Evolutionary conservation across 352 stramenopile species (phyloP).

Genomic region (Phytophthora pinifolia): DNA sequence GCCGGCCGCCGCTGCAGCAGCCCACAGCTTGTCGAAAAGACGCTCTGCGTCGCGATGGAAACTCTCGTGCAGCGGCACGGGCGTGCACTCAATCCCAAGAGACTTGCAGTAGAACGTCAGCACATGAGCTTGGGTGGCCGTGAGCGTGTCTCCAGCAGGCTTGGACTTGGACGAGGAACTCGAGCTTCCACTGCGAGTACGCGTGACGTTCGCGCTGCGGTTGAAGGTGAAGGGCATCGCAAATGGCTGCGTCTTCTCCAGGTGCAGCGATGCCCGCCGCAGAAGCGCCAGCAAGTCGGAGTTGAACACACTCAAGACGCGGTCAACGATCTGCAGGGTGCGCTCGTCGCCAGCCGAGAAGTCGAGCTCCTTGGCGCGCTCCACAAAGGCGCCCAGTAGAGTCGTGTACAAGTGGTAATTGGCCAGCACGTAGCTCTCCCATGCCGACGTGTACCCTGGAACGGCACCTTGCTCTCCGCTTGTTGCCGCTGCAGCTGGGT

Average conservation of each 20-base stretch:
- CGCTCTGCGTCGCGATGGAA: slow-evolving; percentile 85
- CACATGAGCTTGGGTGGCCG: slow-evolving; percentile 67
- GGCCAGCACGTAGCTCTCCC: slow-evolving; percentile 81
- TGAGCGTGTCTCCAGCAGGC: slow-evolving; percentile 39
- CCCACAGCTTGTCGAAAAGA: slow-evolving; percentile 84
- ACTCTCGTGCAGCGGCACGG: slow-evolving; percentile 65
- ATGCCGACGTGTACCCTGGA: slow-evolving; percentile 52
- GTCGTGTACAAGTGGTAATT: slow-evolving; percentile 91
- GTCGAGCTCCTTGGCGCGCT: slow-evolving; percentile 83
- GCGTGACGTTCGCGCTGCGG: slow-evolving; percentile 26
- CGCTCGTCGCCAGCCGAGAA: slow-evolving; percentile 68
- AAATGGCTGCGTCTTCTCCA: slow-evolving; percentile 75
- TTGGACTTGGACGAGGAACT: slow-evolving; percentile 34
- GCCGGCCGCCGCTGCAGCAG: slow-evolving; percentile 20
- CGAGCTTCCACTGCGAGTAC: slow-evolving; percentile 29
- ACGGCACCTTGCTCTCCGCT: slow-evolving; percentile 9
- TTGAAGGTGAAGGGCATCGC: slow-evolving; percentile 45
- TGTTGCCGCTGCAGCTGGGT: slow-evolving; percentile 8
- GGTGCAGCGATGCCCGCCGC: slow-evolving; percentile 50
- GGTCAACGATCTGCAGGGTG: slow-evolving; percentile 62
- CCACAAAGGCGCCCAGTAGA: slow-evolving; percentile 75
- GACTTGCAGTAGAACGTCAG: slow-evolving; percentile 82
- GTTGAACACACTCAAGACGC: slow-evolving; percentile 72
- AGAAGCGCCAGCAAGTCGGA: slow-evolving; percentile 67
- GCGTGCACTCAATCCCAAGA: slow-evolving; percentile 66